Evolutionary conservation across 345 rosid genomes (phyloP), one percentile per base, ranked within the genome.

Genomic region (Pelargonium nanum): DNA sequence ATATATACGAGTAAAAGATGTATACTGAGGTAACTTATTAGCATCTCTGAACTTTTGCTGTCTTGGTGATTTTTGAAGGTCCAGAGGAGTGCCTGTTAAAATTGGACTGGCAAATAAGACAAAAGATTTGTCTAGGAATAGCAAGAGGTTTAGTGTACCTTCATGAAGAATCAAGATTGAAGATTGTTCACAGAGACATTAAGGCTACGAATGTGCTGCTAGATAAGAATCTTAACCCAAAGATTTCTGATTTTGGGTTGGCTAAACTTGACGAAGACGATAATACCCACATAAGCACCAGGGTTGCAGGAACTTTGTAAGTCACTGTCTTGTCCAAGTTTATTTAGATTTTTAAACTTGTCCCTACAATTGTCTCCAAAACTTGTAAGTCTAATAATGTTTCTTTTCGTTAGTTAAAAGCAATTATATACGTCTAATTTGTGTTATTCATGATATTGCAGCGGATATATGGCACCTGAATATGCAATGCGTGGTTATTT

Each of bases 161-260:
- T 62, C 89, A 86, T 23, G 89, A 86, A 67, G 94, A 86, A 67
- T 86, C 86, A 0, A 73, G 82, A 57, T 48, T 86, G 52, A 84
- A 78, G 75, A 82, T 84, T 57, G 87, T 86, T 45, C 94, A 86
- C 40, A 77, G 89, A 64, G 94, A 86, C 73, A 84, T 86, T 56
- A 86, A 86, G 69, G 79, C 89, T 1, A 80, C 86, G 0, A 86
- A 82, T 63, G 89, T 84, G 63, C 84, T 84, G 30, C 89, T 86
- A 13, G 87, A 84, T 20, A 69, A 70, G 68, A 55, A 74, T 53
- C 70, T 86, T 8, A 80, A 72, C 10, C 76, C 87, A 26, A 80
- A 78, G 65, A 84, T 86, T 55, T 84, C 87, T 19, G 89, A 86
- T 67, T 86, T 86, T 50, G 89, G 89, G 58, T 70, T 86, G 26